Evolutionary conservation across 2,329 filamentous ascomycete species (phyloP).

Genomic region (Grosmannia penicillata): DNA sequence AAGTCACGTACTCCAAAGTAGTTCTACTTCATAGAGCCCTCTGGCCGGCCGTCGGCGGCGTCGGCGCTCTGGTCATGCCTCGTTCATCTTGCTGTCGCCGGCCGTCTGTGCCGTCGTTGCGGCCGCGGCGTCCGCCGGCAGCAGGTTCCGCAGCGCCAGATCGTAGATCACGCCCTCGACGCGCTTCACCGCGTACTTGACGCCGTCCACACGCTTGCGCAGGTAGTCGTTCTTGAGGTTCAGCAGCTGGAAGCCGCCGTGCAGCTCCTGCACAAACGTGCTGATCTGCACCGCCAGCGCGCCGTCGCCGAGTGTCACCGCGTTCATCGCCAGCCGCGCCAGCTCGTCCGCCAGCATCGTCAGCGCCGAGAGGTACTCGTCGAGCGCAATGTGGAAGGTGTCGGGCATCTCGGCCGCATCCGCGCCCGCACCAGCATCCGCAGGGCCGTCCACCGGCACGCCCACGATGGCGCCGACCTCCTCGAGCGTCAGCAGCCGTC

Average conservation of each 20-base stretch:
- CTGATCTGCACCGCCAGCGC: slow-evolving; percentile 75
- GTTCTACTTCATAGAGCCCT: too few relatives aligned
- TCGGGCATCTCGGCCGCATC: slow-evolving; percentile 43
- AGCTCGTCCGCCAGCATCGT: slow-evolving; percentile 84
- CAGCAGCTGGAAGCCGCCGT: slow-evolving; percentile 90
- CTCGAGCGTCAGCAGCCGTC: slow-evolving; percentile 69
- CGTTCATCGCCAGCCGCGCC: slow-evolving; percentile 80
- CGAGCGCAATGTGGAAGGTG: slow-evolving; percentile 84
- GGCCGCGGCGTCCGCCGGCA: slow-evolving; percentile 30
- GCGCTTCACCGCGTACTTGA: slow-evolving; percentile 97
- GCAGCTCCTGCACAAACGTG: slow-evolving; percentile 85
- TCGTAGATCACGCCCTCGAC: slow-evolving; percentile 98
- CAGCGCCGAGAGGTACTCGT: slow-evolving; percentile 86
- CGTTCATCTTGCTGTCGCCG: slow-evolving; percentile 9
- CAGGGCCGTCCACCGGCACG: slow-evolving; percentile 60
- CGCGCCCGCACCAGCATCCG: slow-evolving; percentile 44
- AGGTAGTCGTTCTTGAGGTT: slow-evolving; percentile 95
- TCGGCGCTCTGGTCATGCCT: background rate
- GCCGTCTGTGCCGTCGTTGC: background rate
- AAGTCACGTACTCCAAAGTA: too few relatives aligned
- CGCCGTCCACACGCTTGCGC: slow-evolving; percentile 73
- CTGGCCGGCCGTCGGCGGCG: too few relatives aligned
- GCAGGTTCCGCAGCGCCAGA: slow-evolving; percentile 69
- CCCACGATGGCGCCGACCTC: slow-evolving; percentile 67
- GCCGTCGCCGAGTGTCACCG: slow-evolving; percentile 83